Conservation (phyloP, 1,139 yeast genomes). For the Lodderomyces margitis region DNA sequence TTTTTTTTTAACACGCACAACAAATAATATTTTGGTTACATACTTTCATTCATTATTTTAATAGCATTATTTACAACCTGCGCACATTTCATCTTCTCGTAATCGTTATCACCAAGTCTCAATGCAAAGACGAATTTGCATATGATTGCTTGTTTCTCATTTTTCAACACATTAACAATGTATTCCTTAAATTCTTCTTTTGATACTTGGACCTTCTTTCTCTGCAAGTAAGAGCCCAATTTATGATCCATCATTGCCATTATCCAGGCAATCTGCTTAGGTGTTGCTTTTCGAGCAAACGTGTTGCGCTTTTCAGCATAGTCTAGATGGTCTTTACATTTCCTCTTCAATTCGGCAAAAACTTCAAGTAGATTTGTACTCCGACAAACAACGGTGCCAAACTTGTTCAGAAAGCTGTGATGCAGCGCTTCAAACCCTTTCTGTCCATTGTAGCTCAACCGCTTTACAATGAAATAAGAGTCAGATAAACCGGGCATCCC, state of each 20-base stretch:
- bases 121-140: slow-evolving; percentile 9
- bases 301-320: slow-evolving; percentile 3
- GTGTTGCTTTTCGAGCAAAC: slow-evolving; percentile 6
- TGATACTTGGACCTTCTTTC: neutral
- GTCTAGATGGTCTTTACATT: slow-evolving; percentile 2
- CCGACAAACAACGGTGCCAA: slow-evolving; percentile 18
- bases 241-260: neutral
- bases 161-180: slow-evolving; percentile 2
- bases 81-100: slow-evolving; percentile 1
- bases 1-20: neutral
- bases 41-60: neutral
- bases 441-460: slow-evolving; percentile 10
- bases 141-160: slow-evolving; percentile 5
- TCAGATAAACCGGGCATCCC: slow-evolving; percentile 21
- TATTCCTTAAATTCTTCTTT: slow-evolving; percentile 1
- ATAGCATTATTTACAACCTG: slow-evolving; percentile 2
- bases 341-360: slow-evolving; percentile 2
- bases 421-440: slow-evolving; percentile 18
- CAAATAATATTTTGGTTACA: neutral
- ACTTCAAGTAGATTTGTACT: slow-evolving; percentile 15
- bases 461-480: slow-evolving; percentile 20
- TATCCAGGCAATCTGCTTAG: slow-evolving; percentile 7
- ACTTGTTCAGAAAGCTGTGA: slow-evolving; percentile 11
- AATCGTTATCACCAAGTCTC: slow-evolving; percentile 4
- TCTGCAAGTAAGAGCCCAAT: neutral